These are phyloP conservation scores for Colletotrichum spinosum DNA, from an alignment of 2,329 filamentous ascomycete species.

Conservation along the genomic window DNA sequence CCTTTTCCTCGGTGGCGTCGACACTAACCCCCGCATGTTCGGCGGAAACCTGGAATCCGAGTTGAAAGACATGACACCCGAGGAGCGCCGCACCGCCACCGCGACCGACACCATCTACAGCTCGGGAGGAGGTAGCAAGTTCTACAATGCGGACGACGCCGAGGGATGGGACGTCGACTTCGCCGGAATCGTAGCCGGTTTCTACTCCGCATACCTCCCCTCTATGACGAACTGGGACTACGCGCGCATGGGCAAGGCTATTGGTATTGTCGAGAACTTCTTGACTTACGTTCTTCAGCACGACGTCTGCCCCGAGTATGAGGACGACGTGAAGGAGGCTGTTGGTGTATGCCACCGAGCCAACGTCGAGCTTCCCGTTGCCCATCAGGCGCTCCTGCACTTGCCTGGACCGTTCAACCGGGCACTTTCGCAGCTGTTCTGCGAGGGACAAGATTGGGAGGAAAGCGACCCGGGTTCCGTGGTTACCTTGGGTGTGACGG, in stretches of 20 bases:
- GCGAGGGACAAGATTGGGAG: slow-evolving; percentile 50
- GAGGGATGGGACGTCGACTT: slow-evolving; percentile 86
- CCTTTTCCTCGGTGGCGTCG: slow-evolving; percentile 84
- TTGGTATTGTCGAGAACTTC: slow-evolving; percentile 83
- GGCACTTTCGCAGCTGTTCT: slow-evolving; percentile 78
- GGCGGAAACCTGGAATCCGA: slow-evolving; percentile 70
- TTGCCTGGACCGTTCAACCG: slow-evolving; percentile 86
- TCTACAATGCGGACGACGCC: slow-evolving; percentile 61
- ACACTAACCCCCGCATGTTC: slow-evolving; percentile 68
- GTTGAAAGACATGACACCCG: slow-evolving; percentile 64
- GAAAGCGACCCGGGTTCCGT: slow-evolving; percentile 51
- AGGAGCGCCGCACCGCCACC: slow-evolving; percentile 72
- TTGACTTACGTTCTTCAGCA: slow-evolving; percentile 89
- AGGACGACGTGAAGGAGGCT: slow-evolving; percentile 73
- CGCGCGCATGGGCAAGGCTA: slow-evolving; percentile 67
- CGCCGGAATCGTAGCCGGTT: slow-evolving; percentile 79
- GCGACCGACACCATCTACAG: slow-evolving; percentile 70
- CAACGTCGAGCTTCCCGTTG: slow-evolving; percentile 72
- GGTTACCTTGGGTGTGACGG: slow-evolving; percentile 57
- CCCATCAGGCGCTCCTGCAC: slow-evolving; percentile 59
- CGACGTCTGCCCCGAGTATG: slow-evolving; percentile 86
- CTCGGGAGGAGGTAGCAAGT: slow-evolving; percentile 57
- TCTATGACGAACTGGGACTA: slow-evolving; percentile 68
- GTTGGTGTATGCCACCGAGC: slow-evolving; percentile 75
- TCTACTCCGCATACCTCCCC: slow-evolving; percentile 68